phyloP scores from a whole-genome alignment of 129 eudicot species.

The sunflower (Helianthus annuus) region HanXRQr2.0-SUNRISE NC_035442.2:10378377-10378876 shows the following conservation, averaged over 20 bases:
- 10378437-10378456: background rate
- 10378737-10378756: slow-evolving; percentile 97
- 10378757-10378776: slow-evolving; percentile 96
- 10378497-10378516: slow-evolving; percentile 15
- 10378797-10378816: slow-evolving; percentile 80
- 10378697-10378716: slow-evolving; percentile 89
- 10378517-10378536: slow-evolving; percentile 22
- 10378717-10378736: slow-evolving; percentile 97
- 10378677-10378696: background rate
- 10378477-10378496: background rate
- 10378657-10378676: background rate
- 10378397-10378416: too few relatives aligned
- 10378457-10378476: background rate
- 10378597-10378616: slow-evolving; percentile 63
- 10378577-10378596: slow-evolving; percentile 27
- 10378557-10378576: slow-evolving; percentile 15
- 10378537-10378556: slow-evolving; percentile 30
- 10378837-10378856: slow-evolving; percentile 87
- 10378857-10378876: slow-evolving; percentile 99
- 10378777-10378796: slow-evolving; percentile 91
- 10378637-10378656: background rate
- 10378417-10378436: too few relatives aligned
- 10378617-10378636: background rate
- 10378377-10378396: too few relatives aligned
- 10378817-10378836: slow-evolving; percentile 77